Evolutionary conservation across 805 yeast genomes (phyloP), one percentile per base, ranked within the genome.

Genomic region (Hanseniaspora guilliermondii): DNA sequence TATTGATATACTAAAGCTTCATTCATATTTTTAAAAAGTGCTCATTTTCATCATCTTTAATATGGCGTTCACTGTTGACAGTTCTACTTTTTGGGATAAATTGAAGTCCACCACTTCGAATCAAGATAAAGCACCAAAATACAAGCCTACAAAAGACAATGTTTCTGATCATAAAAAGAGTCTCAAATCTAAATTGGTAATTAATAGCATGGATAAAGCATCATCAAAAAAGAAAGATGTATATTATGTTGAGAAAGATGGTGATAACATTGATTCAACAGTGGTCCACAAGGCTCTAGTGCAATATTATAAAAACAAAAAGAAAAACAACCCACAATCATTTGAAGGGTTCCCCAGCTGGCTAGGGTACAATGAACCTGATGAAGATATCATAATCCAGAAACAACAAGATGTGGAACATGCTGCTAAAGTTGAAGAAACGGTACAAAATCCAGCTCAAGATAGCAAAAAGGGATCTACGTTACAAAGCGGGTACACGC

Each of bases 261-360:
- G 76, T 25, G 70, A 67, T 32, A 59, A 68, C 0, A 68, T 69
- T 25, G 68, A 68, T 12, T 68, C 74, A 33, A 75, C 79, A 0
- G 66, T 74, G 7, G 67, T 76, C 5, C 75, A 73, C 56, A 69
- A 75, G 56, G 73, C 77, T 1, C 57, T 75, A 45, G 70, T 73
- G 11, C 65, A 68, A 49, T 72, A 63, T 60, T 75, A 74, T 57
- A 57, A 64, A 47, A 60, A 58, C 16, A 64, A 62, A 45, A 24
- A 21, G 17, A 42, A 42, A 17, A 30, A n/a, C 14, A 11, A 22
- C 14, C 54, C 54, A 6, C 66, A 62, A 37, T 68, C 67, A 0
- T 66, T 66, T 49, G 62, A 64, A 33, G 71, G 70, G 1, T 66
- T 65, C 27, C 72, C 72, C 8, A 66, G 64, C 2, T 68, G 72